Percentiles rank a stretch among this genome's conserved stretches.
Conservation (phyloP, 2,329 filamentous ascomycete species). For the Fusarium tjaetaba region DNA sequence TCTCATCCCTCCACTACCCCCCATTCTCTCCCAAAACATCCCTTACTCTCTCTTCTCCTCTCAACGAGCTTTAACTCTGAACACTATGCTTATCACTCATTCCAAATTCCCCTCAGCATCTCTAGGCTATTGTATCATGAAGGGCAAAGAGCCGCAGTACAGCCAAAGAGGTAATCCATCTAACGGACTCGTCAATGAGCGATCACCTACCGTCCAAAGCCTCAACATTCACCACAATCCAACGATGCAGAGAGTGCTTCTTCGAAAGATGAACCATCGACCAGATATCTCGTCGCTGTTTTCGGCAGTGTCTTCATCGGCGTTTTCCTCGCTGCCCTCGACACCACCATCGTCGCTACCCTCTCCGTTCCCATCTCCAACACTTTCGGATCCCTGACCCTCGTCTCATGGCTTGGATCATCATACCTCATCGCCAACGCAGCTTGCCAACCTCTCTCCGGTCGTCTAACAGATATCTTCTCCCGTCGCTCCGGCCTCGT, state of each 20-base stretch:
- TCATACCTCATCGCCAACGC: background rate
- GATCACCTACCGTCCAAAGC: background rate
- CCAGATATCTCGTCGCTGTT: background rate
- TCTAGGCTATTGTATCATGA: background rate
- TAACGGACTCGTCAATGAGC: background rate
- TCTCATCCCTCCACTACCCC: no score
- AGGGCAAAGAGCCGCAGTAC: background rate
- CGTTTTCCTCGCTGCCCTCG: background rate
- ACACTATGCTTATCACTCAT: background rate
- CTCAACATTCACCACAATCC: background rate
- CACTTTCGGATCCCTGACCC: background rate
- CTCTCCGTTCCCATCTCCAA: background rate
- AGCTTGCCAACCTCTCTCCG: background rate
- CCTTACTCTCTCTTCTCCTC: no score
- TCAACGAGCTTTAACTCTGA: no score
- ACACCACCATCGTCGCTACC: background rate
- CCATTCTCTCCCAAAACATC: no score
- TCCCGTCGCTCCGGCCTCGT: background rate
- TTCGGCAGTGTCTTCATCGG: background rate
- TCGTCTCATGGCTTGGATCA: background rate
- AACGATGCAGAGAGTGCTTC: background rate
- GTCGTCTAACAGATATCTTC: background rate
- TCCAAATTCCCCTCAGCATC: background rate
- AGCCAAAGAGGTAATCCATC: fast-evolving
- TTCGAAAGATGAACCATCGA: background rate